A percentile compares a stretch with the other conserved stretches of the same genome.
These are phyloP conservation scores for Chrysoporthe cubensis DNA, from an alignment of 2,329 filamentous ascomycete genomes.

Conservation along the genomic window DNA sequence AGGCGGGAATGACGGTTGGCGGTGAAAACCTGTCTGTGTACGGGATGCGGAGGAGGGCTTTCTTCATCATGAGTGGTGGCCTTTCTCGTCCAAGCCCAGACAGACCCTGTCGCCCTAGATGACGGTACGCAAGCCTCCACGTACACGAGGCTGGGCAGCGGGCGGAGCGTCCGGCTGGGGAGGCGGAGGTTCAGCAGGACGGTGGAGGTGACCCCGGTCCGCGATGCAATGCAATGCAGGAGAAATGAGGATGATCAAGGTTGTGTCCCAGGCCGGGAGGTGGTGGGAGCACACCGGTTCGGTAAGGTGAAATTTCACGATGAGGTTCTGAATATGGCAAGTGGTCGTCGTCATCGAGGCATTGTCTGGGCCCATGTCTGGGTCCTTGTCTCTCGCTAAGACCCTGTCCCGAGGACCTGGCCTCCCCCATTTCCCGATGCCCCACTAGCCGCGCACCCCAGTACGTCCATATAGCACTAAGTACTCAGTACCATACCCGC, in stretches of 20 bases:
- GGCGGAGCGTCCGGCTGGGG: neutral
- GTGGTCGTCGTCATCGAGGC: slow-evolving; percentile 25
- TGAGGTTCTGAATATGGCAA: slow-evolving; percentile 14
- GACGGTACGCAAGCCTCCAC: slow-evolving; percentile 32
- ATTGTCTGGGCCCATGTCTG: neutral
- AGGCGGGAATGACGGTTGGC: slow-evolving; percentile 73
- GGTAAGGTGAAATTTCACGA: neutral
- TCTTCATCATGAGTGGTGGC: slow-evolving; percentile 56
- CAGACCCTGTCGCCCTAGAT: slow-evolving; percentile 2
- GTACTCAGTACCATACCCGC: neutral
- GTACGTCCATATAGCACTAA: neutral
- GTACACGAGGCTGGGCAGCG: slow-evolving; percentile 7
- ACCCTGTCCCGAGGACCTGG: neutral
- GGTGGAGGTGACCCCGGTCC: neutral
- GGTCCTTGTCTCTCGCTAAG: neutral
- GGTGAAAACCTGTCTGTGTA: slow-evolving; percentile 83
- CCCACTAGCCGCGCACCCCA: slow-evolving; percentile 6
- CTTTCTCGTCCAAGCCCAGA: slow-evolving; percentile 24
- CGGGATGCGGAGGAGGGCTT: slow-evolving; percentile 82
- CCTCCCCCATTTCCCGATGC: slow-evolving; percentile 22
- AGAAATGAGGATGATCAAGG: neutral
- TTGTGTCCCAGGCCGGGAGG: slow-evolving; percentile 7
- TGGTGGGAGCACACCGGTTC: slow-evolving; percentile 12
- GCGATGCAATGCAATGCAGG: slow-evolving; percentile 1
- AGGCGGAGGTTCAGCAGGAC: neutral